Base-by-base conservation (phyloP, 164 flowering plant genomes). In the Chloranthus sessilifolius region DNA sequence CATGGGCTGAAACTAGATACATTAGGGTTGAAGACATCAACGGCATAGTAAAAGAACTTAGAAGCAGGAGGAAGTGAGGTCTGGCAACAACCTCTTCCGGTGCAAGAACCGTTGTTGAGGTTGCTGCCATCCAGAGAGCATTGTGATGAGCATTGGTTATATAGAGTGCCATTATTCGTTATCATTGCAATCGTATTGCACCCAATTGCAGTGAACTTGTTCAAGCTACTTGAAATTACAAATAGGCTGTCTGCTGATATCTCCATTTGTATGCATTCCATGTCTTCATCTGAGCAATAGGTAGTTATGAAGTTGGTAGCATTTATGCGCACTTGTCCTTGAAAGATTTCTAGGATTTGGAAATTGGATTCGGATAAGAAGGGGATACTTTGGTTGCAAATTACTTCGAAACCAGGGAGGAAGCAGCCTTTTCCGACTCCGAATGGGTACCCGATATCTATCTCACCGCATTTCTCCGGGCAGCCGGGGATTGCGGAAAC, bases 191-290 rank as follows among this genome's bases (percentile, higher is more conserved):
- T 19, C 0, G 49, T 43, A 21, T 54, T 49, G 49, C 58, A 54
- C 7, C 58, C 58, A 14, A 54, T 8, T 14, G 49, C 48, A 4
- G 49, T 43, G 58, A 54, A 54, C 38, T 43, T 43, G 41, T 54
- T 43, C 14, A 5, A 14, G n/a, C n/a, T n/a, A n/a, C n/a, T n/a
- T n/a, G n/a, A n/a, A n/a, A n/a, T n/a, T n/a, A n/a, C n/a, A n/a
- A n/a, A n/a, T n/a, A n/a, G n/a, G n/a, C n/a, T n/a, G n/a, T n/a
- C n/a, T n/a, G n/a, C n/a, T n/a, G n/a, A n/a, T n/a, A n/a, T n/a
- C n/a, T n/a, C n/a, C n/a, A n/a, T n/a, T n/a, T n/a, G n/a, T n/a
- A n/a, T n/a, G n/a, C n/a, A n/a, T n/a, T n/a, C n/a, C n/a, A n/a
- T n/a, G n/a, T n/a, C n/a, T n/a, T n/a, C n/a, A n/a, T n/a, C n/a